Percentiles rank a stretch among this genome's conserved stretches.
phyloP scores from a whole-genome alignment of 768 basidiomycete species.

The Naganishia antarctica region DNA sequence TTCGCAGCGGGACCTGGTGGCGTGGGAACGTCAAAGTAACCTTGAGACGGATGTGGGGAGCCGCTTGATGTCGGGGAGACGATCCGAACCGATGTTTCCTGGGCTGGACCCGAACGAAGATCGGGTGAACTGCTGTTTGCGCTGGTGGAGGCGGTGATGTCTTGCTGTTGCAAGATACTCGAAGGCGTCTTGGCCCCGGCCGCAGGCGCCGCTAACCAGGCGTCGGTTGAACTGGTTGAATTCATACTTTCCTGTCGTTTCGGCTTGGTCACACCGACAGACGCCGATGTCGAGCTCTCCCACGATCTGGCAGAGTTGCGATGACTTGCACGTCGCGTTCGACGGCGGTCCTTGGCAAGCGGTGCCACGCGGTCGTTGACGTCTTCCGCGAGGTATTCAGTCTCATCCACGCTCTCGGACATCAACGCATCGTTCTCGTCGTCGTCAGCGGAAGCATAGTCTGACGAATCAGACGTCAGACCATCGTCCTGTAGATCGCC shows the following conservation, averaged over 20 bases:
- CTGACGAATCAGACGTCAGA: constrained; percentile 53
- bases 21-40: constrained; percentile 22
- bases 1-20: not conserved
- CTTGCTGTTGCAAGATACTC: constrained; percentile 10
- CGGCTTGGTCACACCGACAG: not conserved
- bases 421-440: constrained; percentile 51
- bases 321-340: constrained; percentile 11
- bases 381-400: constrained; percentile 27
- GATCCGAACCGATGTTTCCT: constrained; percentile 2
- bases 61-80: not conserved
- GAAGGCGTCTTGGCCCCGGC: not conserved
- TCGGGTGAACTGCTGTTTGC: not conserved
- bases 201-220: not conserved
- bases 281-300: constrained; percentile 23
- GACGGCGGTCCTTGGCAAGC: constrained; percentile 26
- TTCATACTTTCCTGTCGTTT: constrained; percentile 14
- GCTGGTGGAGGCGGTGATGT: not conserved
- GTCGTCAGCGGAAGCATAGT: constrained; percentile 50
- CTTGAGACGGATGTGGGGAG: not conserved
- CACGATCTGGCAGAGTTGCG: not conserved
- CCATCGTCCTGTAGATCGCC: constrained; percentile 73
- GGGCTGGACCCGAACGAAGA: not conserved
- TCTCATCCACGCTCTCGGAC: constrained; percentile 39
- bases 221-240: constrained; percentile 15
- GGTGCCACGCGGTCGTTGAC: constrained; percentile 6